phyloP scores from a whole-genome alignment of 2,329 filamentous ascomycete species.

The Colletotrichum cuscutae region DNA sequence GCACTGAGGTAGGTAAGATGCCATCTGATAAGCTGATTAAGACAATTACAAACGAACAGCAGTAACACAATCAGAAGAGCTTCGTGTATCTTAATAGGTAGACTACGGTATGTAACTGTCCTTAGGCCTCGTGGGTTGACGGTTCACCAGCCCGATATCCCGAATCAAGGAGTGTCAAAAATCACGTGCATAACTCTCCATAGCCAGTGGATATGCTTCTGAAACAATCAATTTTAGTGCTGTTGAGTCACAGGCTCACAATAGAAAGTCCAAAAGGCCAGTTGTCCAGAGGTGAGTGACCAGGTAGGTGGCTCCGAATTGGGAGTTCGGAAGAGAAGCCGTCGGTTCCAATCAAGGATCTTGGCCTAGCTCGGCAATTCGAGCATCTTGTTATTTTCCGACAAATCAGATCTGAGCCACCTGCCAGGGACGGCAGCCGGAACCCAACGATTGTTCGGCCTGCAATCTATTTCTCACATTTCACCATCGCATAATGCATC shows the following conservation, averaged over 20 bases:
- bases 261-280: neutral
- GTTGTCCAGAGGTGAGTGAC: neutral
- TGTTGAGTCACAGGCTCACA: neutral
- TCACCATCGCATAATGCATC: neutral
- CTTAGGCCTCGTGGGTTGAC: no score
- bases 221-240: neutral
- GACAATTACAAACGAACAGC: no score
- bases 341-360: conserved; percentile 13
- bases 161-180: no score
- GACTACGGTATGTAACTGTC: no score
- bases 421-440: neutral
- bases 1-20: no score
- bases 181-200: neutral
- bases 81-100: no score
- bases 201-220: neutral
- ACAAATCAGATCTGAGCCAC: conserved; percentile 6
- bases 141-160: no score
- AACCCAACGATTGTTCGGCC: neutral
- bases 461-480: conserved; percentile 8
- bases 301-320: neutral
- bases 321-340: conserved; percentile 14
- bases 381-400: neutral
- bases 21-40: no score
- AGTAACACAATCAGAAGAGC: no score
- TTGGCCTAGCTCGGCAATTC: conserved; percentile 22